Evolutionary conservation across 2,329 filamentous ascomycete genomes (phyloP).

Genomic region (Pseudocercospora musae): DNA sequence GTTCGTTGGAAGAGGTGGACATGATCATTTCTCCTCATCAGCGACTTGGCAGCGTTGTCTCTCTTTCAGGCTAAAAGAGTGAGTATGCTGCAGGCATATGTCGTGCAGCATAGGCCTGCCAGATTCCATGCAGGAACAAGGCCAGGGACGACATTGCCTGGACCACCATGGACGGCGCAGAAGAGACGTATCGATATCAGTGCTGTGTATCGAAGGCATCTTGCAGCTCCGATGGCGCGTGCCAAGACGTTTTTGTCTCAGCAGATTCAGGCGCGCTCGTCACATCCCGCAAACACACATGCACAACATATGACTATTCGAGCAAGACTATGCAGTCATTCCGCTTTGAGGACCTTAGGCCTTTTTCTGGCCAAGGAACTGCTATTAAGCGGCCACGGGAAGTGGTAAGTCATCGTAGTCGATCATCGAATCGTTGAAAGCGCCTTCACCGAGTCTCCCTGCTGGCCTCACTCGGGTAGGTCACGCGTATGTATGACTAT

Average conservation of each 20-base stretch:
- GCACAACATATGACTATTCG: background rate
- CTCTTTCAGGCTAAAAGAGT: background rate
- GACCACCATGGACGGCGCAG: background rate
- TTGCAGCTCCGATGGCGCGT: background rate
- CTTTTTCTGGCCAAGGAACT: conserved; percentile 65
- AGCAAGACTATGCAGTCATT: conserved; percentile 43
- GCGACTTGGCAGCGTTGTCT: background rate
- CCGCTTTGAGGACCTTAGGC: conserved; percentile 64
- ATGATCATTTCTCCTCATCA: background rate
- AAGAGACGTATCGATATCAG: no score
- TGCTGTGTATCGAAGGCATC: background rate
- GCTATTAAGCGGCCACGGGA: conserved; percentile 77
- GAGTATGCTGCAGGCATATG: background rate
- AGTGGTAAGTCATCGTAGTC: conserved; percentile 45
- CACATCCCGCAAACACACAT: background rate
- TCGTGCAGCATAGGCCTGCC: background rate
- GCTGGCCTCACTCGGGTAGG: background rate
- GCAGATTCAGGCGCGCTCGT: background rate
- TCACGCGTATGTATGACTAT: background rate
- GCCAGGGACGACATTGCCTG: background rate
- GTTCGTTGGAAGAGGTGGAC: background rate
- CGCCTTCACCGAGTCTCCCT: no score
- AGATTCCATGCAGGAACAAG: background rate
- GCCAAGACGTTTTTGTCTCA: background rate
- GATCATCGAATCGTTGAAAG: no score